Evolutionary conservation across 805 yeast genomes (phyloP), one percentile per base, ranked within the genome.

Genomic region (Ogataea minuta): DNA sequence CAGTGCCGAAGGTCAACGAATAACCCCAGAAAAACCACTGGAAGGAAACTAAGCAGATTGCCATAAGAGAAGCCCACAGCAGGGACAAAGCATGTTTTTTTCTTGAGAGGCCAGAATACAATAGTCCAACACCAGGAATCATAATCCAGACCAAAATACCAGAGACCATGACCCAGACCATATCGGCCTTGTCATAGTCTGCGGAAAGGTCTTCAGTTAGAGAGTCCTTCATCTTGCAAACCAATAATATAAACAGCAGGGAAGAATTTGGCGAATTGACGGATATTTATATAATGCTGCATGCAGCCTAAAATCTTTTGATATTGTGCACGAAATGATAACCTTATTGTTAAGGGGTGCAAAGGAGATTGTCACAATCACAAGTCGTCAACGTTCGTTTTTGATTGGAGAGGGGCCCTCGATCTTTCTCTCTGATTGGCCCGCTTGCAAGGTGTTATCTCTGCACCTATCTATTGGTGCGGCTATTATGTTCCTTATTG

Each of bases 21-120:
- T 85, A 91, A 47, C 98, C 99, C 96, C 97, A 89, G 71, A 89
- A 90, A 66, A 89, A 93, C 98, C 99, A 91, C 64, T 93, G 96
- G 76, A 93, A 88, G 1, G 84, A 67, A 6, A 89, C 79, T 23
- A 91, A 69, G 51, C 93, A 81, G 14, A 79, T 80, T 14, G 95
- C 88, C 85, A 88, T 89, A 59, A 93, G 68, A 6, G 96, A 82
- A 16, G 96, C 93, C 97, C 97, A 93, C 36, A 93, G 68, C 36
- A 93, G 71, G 6, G 97, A 86, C 39, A 93, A 69, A n/a, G 97
- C 96, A 56, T 93, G 97, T 64, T 90, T 87, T 65, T 91, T 91
- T 64, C 99, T 80, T 11, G 96, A 81, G 46, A 93, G 68, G 50
- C 99, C 99, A 24, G 96, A 87, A 66, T 91, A 91, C 48, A 91